Evolutionary conservation across 2,329 filamentous ascomycete genomes (phyloP).

Genomic region (Fonsecaea multimorphosa): DNA sequence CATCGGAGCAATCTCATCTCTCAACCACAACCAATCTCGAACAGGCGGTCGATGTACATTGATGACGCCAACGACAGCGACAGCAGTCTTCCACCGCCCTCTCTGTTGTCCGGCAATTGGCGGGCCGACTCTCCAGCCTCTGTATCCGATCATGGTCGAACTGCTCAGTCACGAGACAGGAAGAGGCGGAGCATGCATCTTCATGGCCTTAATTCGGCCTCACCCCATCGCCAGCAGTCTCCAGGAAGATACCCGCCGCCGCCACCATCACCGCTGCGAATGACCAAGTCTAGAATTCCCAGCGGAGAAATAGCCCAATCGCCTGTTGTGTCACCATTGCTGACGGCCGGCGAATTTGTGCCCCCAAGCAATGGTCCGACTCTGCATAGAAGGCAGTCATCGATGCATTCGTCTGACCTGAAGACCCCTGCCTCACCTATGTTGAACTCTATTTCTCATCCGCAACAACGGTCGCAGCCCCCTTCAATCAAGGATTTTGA

Average conservation of each 20-base stretch:
- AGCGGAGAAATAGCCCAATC: conserved; percentile 63
- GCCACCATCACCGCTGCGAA: conserved; percentile 84
- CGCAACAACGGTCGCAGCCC: conserved; percentile 83
- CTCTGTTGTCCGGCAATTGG: conserved; percentile 71
- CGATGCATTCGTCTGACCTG: conserved; percentile 77
- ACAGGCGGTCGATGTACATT: conserved; percentile 77
- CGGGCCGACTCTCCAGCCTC: conserved; percentile 90
- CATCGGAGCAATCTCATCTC: conserved; percentile 68
- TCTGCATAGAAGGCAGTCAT: conserved; percentile 84
- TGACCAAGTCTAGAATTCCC: conserved; percentile 77
- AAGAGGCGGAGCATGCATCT: conserved; percentile 87
- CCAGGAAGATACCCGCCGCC: conserved; percentile 76
- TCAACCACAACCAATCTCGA: conserved; percentile 65
- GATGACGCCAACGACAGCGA: conserved; percentile 90
- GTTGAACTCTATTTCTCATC: conserved; percentile 73
- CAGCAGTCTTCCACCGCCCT: conserved; percentile 81
- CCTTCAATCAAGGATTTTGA: conserved; percentile 99
- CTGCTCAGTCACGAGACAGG: conserved; percentile 78
- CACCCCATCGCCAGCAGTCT: conserved; percentile 84
- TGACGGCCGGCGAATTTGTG: conserved; percentile 75
- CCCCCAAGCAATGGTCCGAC: conserved; percentile 54
- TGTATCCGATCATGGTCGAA: conserved; percentile 70
- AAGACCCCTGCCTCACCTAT: conserved; percentile 81
- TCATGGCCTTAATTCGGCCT: conserved; percentile 69
- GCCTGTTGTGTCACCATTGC: conserved; percentile 86